phyloP scores from a whole-genome alignment of 345 rosid species.

The Populus tremula region DNA sequence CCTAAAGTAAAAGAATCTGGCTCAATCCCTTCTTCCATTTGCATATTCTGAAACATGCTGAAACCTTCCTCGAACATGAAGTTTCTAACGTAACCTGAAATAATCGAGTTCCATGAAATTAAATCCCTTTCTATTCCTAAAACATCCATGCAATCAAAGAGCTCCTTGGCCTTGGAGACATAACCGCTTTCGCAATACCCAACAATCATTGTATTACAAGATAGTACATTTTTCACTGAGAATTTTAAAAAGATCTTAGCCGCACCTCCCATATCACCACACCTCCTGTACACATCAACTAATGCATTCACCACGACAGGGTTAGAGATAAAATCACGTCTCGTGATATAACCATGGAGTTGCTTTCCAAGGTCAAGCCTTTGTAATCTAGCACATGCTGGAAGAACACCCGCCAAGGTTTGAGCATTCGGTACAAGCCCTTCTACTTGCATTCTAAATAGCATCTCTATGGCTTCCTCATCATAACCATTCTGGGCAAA shows the following conservation, averaged over 20 bases:
- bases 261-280: slow-evolving; percentile 50
- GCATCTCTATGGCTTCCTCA: slow-evolving; percentile 39
- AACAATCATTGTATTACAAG: slow-evolving; percentile 61
- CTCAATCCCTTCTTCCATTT: slow-evolving; percentile 32
- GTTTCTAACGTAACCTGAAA: slow-evolving; percentile 53
- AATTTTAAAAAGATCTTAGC: slow-evolving; percentile 46
- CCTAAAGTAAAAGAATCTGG: slow-evolving; percentile 60
- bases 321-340: slow-evolving; percentile 47
- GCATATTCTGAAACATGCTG: slow-evolving; percentile 35
- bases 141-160: slow-evolving; percentile 43
- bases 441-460: slow-evolving; percentile 43
- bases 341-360: slow-evolving; percentile 50
- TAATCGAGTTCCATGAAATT: slow-evolving; percentile 64
- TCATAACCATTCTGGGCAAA: slow-evolving; percentile 48
- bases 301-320: slow-evolving; percentile 54
- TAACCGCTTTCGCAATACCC: slow-evolving; percentile 53
- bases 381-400: slow-evolving; percentile 59
- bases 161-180: slow-evolving; percentile 41
- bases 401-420: slow-evolving; percentile 61
- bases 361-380: slow-evolving; percentile 44
- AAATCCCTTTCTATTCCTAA: slow-evolving; percentile 38
- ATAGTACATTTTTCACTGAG: slow-evolving; percentile 39
- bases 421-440: slow-evolving; percentile 54
- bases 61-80: slow-evolving; percentile 42
- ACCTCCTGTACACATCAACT: slow-evolving; percentile 57